Conservation (phyloP, 371 early-diverging fungal species). For the Blakeslea trispora region DNA sequence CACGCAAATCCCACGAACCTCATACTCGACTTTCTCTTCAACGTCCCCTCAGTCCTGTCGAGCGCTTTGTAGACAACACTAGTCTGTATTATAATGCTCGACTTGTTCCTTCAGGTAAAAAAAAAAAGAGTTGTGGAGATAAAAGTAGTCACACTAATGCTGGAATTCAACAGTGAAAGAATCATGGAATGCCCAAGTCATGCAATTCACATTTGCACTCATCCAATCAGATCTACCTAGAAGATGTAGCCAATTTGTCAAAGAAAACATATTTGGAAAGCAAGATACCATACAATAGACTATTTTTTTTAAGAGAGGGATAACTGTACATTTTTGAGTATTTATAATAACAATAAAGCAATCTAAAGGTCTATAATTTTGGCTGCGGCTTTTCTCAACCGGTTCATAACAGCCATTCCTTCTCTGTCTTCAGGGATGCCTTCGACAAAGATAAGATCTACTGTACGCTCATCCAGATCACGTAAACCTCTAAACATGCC, state of each 20-base stretch:
- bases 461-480: conserved; percentile 75
- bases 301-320: not conserved
- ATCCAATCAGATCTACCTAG: conserved; percentile 35
- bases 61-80: conserved; percentile 18
- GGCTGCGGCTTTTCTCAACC: conserved; percentile 91
- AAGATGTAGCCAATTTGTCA: conserved; percentile 23
- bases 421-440: conserved; percentile 80
- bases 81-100: conserved; percentile 22
- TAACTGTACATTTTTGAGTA: not conserved
- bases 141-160: not conserved
- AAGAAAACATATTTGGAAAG: conserved; percentile 34
- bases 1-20: conserved; percentile 3
- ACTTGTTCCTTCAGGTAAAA: conserved; percentile 33
- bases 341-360: not conserved
- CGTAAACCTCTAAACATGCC: conserved; percentile 86
- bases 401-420: conserved; percentile 98
- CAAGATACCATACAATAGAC: not conserved
- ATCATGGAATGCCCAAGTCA: conserved; percentile 43
- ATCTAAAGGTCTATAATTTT: conserved; percentile 42
- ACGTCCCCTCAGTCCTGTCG: conserved; percentile 19
- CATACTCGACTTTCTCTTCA: conserved; percentile 17
- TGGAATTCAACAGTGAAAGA: conserved; percentile 37
- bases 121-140: too few species aligned
- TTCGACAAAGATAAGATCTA: conserved; percentile 86
- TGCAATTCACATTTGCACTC: conserved; percentile 29